Evolutionary conservation across 2,329 filamentous ascomycete genomes (phyloP), one percentile per base, ranked within the genome.

Genomic region (Sporothrix schenckii): DNA sequence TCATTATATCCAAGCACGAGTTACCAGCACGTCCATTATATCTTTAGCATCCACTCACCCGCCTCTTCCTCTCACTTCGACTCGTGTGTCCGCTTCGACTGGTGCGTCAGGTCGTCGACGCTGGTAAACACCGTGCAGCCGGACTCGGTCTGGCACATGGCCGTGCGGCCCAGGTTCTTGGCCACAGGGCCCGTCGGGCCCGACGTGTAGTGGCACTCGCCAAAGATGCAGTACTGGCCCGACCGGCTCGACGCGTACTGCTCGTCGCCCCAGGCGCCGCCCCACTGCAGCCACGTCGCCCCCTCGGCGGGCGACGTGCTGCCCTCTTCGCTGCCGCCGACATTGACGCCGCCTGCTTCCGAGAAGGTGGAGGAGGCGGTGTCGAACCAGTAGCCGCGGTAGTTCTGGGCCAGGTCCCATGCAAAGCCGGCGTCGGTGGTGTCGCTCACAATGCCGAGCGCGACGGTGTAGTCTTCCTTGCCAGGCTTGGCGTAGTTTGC

Each of bases 401-500:
- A 76, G 70, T 76, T 75, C 7, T 72, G 70, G 10, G 71, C 71
- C 66, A 75, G 70, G 72, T 76, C 75, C 74, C 73, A 75, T 39
- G 69, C 69, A 10, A 68, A 70, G 30, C 75, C 75, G 14, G 72
- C 72, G 52, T 75, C 73, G 13, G 75, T 76, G 5, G 58, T 68
- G 70, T 76, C 75, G 7, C 65, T 68, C 11, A 76, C 24, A 19
- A 75, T 65, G n/a, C 70, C 71, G 19, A 71, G 63, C 27, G 72
- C 73, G 11, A 75, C 49, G 6, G 73, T 74, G 69, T 76, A 76
- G 9, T 73, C 69, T 49, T 76, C 68, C 9, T 44, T 49, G 49
- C 75, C 75, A 21, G 74, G 63, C 16, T 68, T 76, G 54, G 69
- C 74, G 61, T 76, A 76, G 71, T 75, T 75, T 63, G 75, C 75